Conservation (phyloP, 345 rosid species). For the Linum lewisii region DNA sequence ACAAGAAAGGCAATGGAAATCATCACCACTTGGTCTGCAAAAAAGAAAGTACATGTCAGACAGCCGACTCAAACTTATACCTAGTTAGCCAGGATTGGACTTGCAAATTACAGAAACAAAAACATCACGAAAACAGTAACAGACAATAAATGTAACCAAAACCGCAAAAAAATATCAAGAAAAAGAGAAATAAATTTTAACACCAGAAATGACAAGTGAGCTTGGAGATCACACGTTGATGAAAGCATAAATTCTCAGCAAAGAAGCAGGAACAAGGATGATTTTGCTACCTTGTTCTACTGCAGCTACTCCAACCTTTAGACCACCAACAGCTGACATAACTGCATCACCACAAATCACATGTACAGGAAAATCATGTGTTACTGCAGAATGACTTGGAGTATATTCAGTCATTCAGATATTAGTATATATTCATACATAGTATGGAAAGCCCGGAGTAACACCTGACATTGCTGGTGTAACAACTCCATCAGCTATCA, state of each 20-base stretch:
- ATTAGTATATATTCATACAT: too few species aligned
- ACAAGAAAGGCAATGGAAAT: constrained; percentile 86
- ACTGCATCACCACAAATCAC: constrained; percentile 41
- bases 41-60: constrained; percentile 15
- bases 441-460: too few species aligned
- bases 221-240: neutral
- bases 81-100: constrained; percentile 3
- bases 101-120: too few species aligned
- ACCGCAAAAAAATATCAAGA: too few species aligned
- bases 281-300: constrained; percentile 56
- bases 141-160: too few species aligned
- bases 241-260: neutral
- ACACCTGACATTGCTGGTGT: constrained; percentile 99
- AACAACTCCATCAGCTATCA: constrained; percentile 93
- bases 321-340: constrained; percentile 92
- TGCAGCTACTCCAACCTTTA: constrained; percentile 71
- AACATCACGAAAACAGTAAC: too few species aligned
- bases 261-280: neutral
- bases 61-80: too few species aligned
- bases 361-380: constrained; percentile 6
- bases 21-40: constrained; percentile 90
- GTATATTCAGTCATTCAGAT: neutral
- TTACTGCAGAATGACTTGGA: neutral
- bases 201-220: neutral
- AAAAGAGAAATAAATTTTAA: neutral